These are phyloP conservation scores for Cyclaneusma minus DNA, from an alignment of 2,329 filamentous ascomycete species.

Conservation along the genomic window DNA sequence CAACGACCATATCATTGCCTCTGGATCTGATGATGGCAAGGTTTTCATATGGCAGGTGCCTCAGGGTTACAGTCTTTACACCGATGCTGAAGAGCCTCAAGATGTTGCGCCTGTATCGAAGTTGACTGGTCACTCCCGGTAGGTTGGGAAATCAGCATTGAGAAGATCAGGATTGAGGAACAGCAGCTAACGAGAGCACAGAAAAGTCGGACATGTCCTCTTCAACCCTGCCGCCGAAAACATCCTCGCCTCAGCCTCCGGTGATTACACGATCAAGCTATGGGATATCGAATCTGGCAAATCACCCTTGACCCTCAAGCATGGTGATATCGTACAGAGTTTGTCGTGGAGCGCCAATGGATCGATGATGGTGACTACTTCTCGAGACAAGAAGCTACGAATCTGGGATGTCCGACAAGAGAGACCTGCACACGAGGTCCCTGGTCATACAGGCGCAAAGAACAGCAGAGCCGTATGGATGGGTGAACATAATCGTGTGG, in stretches of 20 bases:
- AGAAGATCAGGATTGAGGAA: neutral
- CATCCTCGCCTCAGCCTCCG: constrained; percentile 86
- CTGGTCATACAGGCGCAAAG: constrained; percentile 85
- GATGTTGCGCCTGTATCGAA: constrained; percentile 72
- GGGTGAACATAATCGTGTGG: constrained; percentile 90
- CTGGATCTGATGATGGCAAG: constrained; percentile 92
- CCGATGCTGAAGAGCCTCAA: constrained; percentile 68
- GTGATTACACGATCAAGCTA: constrained; percentile 86
- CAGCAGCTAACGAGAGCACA: constrained; percentile 21
- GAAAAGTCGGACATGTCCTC: constrained; percentile 93
- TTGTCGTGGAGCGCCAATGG: constrained; percentile 91
- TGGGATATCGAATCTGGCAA: constrained; percentile 83
- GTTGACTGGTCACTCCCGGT: constrained; percentile 78
- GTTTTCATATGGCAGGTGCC: constrained; percentile 95
- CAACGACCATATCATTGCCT: constrained; percentile 84
- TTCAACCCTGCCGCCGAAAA: constrained; percentile 96
- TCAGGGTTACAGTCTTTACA: constrained; percentile 68
- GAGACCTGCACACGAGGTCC: constrained; percentile 66
- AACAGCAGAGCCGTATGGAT: constrained; percentile 96
- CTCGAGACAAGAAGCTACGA: constrained; percentile 93
- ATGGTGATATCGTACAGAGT: constrained; percentile 86
- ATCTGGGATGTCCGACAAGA: constrained; percentile 97
- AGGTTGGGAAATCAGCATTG: constrained; percentile 19
- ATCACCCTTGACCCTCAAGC: constrained; percentile 60
- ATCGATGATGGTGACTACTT: constrained; percentile 76